Conservation (phyloP, 345 rosid species). For the Mercurialis annua region DNA sequence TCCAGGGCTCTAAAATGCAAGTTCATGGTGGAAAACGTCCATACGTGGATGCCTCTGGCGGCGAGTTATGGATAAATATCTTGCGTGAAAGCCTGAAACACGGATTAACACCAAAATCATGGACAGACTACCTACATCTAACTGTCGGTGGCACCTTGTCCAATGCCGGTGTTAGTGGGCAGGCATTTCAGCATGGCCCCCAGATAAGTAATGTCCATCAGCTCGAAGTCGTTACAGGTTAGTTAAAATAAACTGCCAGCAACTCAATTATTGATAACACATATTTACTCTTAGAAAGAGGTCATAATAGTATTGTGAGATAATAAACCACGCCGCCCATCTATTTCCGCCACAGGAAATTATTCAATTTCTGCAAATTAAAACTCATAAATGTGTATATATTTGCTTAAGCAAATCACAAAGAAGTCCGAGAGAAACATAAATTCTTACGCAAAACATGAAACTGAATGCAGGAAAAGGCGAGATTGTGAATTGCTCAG, state of each 20-base stretch:
- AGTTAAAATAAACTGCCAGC: background rate
- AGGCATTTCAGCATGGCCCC: conserved; percentile 35
- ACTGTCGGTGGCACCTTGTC: conserved; percentile 36
- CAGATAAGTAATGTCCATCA: conserved; percentile 33
- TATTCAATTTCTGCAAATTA: background rate
- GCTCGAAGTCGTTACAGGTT: conserved; percentile 33
- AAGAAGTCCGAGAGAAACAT: background rate
- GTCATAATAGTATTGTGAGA: conserved; percentile 10
- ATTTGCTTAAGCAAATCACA: background rate
- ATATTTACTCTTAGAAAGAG: conserved; percentile 3
- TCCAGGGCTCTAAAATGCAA: conserved; percentile 14
- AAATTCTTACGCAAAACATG: conserved; percentile 19
- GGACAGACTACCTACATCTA: conserved; percentile 35
- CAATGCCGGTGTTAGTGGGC: conserved; percentile 35
- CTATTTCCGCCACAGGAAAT: conserved; percentile 7
- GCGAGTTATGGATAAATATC: conserved; percentile 29
- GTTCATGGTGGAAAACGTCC: conserved; percentile 13
- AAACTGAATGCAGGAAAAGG: conserved; percentile 31
- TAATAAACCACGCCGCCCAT: conserved; percentile 11
- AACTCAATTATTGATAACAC: background rate
- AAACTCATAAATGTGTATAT: too few relatives aligned
- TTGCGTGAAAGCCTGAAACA: conserved; percentile 22
- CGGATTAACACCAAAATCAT: conserved; percentile 31
- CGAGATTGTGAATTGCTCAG: conserved; percentile 27
- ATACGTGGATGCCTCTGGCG: conserved; percentile 23